Conservation (phyloP, 805 yeast genomes). For the Candida khao-thaluensis region DNA sequence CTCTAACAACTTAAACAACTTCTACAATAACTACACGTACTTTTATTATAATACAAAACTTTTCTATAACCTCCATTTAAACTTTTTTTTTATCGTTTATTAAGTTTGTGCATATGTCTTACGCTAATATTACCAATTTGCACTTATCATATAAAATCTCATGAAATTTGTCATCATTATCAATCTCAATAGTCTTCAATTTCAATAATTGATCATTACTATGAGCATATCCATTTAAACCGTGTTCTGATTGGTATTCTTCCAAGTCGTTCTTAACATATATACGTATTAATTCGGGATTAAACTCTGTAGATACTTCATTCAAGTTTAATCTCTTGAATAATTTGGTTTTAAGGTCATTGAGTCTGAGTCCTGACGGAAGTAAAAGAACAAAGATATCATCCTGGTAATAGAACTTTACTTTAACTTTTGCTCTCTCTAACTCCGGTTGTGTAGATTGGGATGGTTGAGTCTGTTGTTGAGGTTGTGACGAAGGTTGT, state of each 20-base stretch:
- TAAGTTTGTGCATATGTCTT: not conserved
- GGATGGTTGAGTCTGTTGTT: not conserved
- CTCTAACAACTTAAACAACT: too few species aligned
- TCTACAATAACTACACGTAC: too few species aligned
- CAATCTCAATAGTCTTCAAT: constrained; percentile 36
- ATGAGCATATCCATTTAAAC: constrained; percentile 28
- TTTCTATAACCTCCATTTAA: not conserved
- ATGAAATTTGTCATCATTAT: constrained; percentile 40
- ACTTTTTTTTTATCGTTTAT: not conserved
- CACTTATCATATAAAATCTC: constrained; percentile 42
- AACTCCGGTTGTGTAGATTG: constrained; percentile 4
- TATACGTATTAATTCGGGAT: constrained; percentile 27
- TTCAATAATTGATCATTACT: constrained; percentile 24
- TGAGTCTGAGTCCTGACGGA: constrained; percentile 46
- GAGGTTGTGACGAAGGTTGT: constrained; percentile 14
- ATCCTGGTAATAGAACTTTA: constrained; percentile 75
- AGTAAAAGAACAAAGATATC: constrained; percentile 74
- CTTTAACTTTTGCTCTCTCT: constrained; percentile 45
- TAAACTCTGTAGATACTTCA: constrained; percentile 16
- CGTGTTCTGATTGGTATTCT: constrained; percentile 33
- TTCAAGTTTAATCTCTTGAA: constrained; percentile 44
- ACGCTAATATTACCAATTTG: constrained; percentile 35
- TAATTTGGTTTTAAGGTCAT: constrained; percentile 52
- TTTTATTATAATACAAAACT: not conserved
- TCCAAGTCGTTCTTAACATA: constrained; percentile 44